phyloP scores from a whole-genome alignment of 345 rosid genomes.

The Streptanthus diversifolius region DNA sequence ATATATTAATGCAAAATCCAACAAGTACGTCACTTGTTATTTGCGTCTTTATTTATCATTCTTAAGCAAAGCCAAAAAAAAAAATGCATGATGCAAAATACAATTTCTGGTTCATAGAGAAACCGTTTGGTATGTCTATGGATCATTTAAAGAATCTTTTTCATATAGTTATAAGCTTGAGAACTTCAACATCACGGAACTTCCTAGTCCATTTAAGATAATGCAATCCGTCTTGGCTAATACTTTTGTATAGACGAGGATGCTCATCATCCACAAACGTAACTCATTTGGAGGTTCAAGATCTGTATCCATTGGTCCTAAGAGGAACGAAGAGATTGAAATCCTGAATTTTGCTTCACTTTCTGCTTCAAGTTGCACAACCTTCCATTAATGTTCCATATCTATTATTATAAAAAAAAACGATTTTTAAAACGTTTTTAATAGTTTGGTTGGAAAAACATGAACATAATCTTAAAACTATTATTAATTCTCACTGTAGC shows the following conservation, averaged over 20 bases:
- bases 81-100: too few relatives aligned
- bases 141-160: neutral
- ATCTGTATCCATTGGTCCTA: neutral
- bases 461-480: too few relatives aligned
- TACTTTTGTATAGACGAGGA: neutral
- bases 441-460: too few relatives aligned
- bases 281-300: constrained; percentile 15
- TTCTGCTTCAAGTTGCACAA: constrained; percentile 51
- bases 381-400: constrained; percentile 78
- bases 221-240: neutral
- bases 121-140: too few relatives aligned
- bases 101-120: too few relatives aligned
- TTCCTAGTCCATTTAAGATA: neutral
- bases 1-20: too few relatives aligned
- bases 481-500: too few relatives aligned
- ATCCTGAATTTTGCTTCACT: constrained; percentile 49
- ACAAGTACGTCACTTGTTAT: too few relatives aligned
- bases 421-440: neutral
- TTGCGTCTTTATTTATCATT: neutral
- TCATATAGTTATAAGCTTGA: neutral
- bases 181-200: neutral
- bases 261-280: constrained; percentile 22
- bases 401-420: neutral
- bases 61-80: too few relatives aligned
- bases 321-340: constrained; percentile 61